Percentiles rank a stretch among this genome's conserved stretches.
These are phyloP conservation scores for Chytridium lagenaria DNA, from an alignment of 371 early-diverging fungal species.

Conservation along the genomic window DNA sequence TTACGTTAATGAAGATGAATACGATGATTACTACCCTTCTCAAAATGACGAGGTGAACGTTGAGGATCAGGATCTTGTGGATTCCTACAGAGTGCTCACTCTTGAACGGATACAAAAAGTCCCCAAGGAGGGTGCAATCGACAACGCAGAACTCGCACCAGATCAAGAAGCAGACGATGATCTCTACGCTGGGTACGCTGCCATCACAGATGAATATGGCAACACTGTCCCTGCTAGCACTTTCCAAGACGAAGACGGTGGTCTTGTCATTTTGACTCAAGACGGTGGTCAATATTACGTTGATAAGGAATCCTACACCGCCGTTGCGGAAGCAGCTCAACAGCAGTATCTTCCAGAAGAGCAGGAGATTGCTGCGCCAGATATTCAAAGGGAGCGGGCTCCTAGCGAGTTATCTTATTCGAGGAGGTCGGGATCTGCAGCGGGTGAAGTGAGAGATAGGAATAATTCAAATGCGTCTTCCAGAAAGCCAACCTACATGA, in stretches of 20 bases:
- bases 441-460: background rate
- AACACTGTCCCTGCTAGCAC: constrained; percentile 8
- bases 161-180: background rate
- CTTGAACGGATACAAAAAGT: background rate
- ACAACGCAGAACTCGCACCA: background rate
- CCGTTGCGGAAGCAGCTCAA: background rate
- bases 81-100: background rate
- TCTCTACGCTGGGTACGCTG: constrained; percentile 3
- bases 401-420: background rate
- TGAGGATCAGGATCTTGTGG: constrained; percentile 2
- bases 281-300: background rate
- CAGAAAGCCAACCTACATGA: too few species aligned
- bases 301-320: background rate
- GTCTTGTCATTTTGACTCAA: background rate
- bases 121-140: background rate
- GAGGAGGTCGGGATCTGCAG: background rate
- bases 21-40: background rate
- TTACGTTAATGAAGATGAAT: background rate
- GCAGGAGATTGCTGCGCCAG: background rate
- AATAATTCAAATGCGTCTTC: too few species aligned
- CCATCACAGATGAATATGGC: constrained; percentile 6
- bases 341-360: background rate
- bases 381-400: background rate
- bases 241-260: background rate
- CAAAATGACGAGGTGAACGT: background rate